A percentile compares a stretch with the other conserved stretches of the same genome.
Evolutionary conservation across 495 filamentous ascomycete species (phyloP).

Genomic region (Peziza echinospora): DNA sequence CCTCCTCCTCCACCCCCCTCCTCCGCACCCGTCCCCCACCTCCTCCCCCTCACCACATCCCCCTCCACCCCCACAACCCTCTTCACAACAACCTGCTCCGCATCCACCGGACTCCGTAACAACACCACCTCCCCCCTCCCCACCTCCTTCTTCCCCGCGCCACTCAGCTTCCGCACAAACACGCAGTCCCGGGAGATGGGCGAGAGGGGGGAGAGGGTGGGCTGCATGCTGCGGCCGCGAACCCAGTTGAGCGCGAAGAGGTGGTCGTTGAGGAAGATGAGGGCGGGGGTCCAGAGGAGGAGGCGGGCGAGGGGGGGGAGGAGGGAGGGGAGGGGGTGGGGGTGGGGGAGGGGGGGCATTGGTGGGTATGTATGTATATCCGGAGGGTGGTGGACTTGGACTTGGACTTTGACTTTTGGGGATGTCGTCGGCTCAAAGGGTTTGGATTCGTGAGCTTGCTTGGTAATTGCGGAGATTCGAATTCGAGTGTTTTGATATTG

Average conservation of each 20-base stretch:
- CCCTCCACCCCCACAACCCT: slow-evolving; percentile 37
- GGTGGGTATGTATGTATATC: too few species aligned
- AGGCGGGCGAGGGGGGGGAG: slow-evolving; percentile 21
- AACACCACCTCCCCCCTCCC: slow-evolving; percentile 34
- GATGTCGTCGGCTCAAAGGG: too few species aligned
- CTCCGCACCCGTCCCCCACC: slow-evolving; percentile 20
- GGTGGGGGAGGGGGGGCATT: slow-evolving; percentile 18
- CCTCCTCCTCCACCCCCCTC: slow-evolving; percentile 1
- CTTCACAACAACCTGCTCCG: slow-evolving; percentile 31
- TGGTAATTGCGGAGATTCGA: too few species aligned
- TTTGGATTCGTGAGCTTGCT: too few species aligned
- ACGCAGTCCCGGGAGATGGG: slow-evolving; percentile 18
- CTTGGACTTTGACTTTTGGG: too few species aligned
- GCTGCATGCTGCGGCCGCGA: slow-evolving; percentile 34
- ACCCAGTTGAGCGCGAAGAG: slow-evolving; percentile 30
- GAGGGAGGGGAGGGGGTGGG: slow-evolving; percentile 9
- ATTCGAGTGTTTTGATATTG: too few species aligned
- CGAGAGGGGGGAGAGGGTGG: slow-evolving; percentile 31
- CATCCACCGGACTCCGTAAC: slow-evolving; percentile 32
- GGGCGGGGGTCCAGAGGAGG: slow-evolving; percentile 27
- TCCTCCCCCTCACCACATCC: slow-evolving; percentile 31
- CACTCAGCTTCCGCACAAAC: slow-evolving; percentile 15
- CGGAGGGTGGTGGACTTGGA: too few species aligned
- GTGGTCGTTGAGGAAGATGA: slow-evolving; percentile 30
- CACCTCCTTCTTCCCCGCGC: slow-evolving; percentile 22